These are phyloP conservation scores for Protea cynaroides DNA, from an alignment of 164 flowering plant genomes.

Conservation along the genomic window DNA sequence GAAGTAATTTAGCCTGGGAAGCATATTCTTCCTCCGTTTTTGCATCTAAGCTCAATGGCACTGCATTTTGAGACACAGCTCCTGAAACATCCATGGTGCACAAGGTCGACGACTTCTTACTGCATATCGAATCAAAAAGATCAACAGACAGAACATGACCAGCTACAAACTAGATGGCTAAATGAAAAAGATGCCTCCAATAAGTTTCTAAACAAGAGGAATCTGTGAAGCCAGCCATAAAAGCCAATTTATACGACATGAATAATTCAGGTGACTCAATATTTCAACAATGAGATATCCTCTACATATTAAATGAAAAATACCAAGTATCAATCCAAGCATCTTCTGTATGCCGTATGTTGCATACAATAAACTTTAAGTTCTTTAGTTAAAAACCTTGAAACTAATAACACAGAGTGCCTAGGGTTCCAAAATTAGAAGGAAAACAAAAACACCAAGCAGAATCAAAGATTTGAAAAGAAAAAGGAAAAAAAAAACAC, in stretches of 20 bases:
- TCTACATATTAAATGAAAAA: neutral
- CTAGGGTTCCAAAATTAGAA: too few species aligned
- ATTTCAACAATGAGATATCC: neutral
- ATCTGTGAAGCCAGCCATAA: neutral
- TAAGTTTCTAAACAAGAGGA: neutral
- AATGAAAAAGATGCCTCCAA: neutral
- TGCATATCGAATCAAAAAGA: constrained; percentile 11
- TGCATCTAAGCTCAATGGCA: constrained; percentile 42
- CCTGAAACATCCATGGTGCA: constrained; percentile 45
- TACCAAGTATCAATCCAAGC: neutral
- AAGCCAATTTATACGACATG: neutral
- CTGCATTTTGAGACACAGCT: constrained; percentile 27
- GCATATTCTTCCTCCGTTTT: constrained; percentile 60
- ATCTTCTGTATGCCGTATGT: neutral
- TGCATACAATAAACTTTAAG: neutral
- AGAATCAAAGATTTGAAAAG: too few species aligned
- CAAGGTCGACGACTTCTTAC: constrained; percentile 21
- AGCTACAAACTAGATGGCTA: neutral
- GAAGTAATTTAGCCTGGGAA: constrained; percentile 58
- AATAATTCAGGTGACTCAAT: neutral
- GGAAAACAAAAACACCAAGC: too few species aligned
- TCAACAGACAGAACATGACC: neutral
- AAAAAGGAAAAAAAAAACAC: too few species aligned
- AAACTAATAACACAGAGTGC: too few species aligned
- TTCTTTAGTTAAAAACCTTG: too few species aligned